Percentiles rank a stretch among this genome's conserved stretches.
phyloP scores from a whole-genome alignment of 169 alveolate genomes.

The Perkinsus olseni region DNA sequence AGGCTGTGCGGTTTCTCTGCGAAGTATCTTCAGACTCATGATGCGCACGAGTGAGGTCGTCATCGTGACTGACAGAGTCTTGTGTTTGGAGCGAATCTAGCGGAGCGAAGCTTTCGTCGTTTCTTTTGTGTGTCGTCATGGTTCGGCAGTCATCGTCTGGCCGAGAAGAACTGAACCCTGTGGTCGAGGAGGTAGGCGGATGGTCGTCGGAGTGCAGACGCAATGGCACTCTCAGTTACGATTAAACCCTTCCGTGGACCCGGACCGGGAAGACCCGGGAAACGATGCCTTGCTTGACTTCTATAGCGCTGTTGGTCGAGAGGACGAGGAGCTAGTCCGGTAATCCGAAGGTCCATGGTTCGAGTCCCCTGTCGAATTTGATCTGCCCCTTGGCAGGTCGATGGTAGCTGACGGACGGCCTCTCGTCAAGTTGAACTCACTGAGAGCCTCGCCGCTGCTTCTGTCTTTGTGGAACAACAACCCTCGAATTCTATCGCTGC shows the following conservation, averaged over 20 bases:
- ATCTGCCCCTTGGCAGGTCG: neutral
- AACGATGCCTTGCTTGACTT: neutral
- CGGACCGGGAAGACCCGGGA: neutral
- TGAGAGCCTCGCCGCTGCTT: neutral
- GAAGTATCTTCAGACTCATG: neutral
- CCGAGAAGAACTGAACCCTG: neutral
- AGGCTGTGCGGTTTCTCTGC: neutral
- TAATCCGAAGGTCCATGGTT: neutral
- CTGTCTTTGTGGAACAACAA: neutral
- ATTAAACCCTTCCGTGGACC: neutral
- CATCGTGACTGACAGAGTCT: neutral
- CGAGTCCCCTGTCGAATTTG: neutral
- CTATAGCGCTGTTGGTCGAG: neutral
- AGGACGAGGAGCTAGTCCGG: neutral
- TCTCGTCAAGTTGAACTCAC: neutral
- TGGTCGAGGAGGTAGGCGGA: neutral
- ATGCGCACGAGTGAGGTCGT: neutral
- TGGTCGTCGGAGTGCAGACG: neutral
- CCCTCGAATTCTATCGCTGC: neutral
- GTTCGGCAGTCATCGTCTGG: neutral
- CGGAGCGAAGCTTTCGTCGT: neutral
- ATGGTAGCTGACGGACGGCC: neutral
- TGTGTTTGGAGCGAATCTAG: neutral
- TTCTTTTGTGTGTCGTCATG: neutral
- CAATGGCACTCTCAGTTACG: neutral